Percentiles rank a stretch among this genome's conserved stretches.
Evolutionary conservation across 106 monocot genomes (phyloP).

Genomic region (Amphibolis antarctica): DNA sequence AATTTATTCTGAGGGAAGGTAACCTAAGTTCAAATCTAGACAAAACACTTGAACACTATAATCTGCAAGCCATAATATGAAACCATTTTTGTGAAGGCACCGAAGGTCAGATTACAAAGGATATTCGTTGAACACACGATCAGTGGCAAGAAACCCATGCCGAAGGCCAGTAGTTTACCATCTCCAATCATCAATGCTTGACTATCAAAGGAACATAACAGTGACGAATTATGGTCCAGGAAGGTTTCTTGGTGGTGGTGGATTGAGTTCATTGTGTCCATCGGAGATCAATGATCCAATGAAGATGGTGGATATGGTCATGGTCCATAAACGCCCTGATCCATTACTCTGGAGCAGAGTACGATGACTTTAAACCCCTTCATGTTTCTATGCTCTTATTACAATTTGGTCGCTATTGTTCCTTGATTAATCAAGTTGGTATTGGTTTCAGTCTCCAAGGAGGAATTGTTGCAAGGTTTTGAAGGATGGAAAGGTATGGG

Average conservation of each 20-base stretch:
- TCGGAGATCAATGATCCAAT: constrained; percentile 63
- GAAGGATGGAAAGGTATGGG: neutral
- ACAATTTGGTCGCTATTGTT: neutral
- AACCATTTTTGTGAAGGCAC: constrained; percentile 3
- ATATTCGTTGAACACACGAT: constrained; percentile 80
- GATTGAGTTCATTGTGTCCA: constrained; percentile 32
- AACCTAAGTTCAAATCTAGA: no score
- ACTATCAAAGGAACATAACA: constrained; percentile 12
- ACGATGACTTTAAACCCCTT: no score
- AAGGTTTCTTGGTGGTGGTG: constrained; percentile 2
- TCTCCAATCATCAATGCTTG: constrained; percentile 21
- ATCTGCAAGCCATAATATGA: neutral
- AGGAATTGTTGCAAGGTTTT: constrained; percentile 36
- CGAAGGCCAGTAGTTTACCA: constrained; percentile 66
- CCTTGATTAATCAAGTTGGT: neutral
- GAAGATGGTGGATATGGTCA: constrained; percentile 28
- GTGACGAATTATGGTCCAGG: constrained; percentile 40
- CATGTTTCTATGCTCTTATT: no score
- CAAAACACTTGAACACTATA: no score
- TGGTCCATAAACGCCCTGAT: constrained; percentile 71
- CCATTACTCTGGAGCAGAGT: constrained; percentile 27
- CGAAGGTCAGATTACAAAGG: constrained; percentile 66
- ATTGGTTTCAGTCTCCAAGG: constrained; percentile 27
- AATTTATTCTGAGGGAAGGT: no score
- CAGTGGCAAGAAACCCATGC: constrained; percentile 65